Evolutionary conservation across 2,329 filamentous ascomycete genomes (phyloP), one percentile per base, ranked within the genome.

Genomic region (Lecanosticta acicola): DNA sequence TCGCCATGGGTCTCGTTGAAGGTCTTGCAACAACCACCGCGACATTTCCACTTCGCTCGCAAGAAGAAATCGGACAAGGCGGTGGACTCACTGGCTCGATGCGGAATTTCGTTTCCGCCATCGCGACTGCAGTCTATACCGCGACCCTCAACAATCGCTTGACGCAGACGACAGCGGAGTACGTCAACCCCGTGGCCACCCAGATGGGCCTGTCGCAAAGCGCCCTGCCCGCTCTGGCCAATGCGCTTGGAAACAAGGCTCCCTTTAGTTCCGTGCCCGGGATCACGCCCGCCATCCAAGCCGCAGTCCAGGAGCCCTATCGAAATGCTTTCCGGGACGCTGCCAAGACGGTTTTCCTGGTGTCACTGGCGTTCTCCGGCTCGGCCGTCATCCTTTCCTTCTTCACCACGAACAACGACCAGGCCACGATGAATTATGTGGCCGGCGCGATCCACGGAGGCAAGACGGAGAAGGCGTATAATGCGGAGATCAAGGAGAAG

Each of bases 1-100:
- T 53, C 34, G 51, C 55, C 3, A 55, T 57, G 33, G 57, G 57
- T 4, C 52, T 59, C 16, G 55, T 59, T 5, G 55, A 58, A 21
- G 49, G 51, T 9, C 51, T 56, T 32, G 53, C 56, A 3, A 57
- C 55, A 40, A 57, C 55, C 2, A 59, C 56, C 4, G 54, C 56
- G 2, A 57, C 55, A 13, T 59, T 59, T 43, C 56, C 56, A 17
- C 53, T 59, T 13, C 51, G 56, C 11, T 56, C 54, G 1, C 57
- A 59, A 43, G 55, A 59, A 36, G 55, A 59, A 39, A 58, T 59
- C 14, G 57, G 57, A 2, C 54, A 56, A 39, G 57, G 50, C 33
- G 54, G 54, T 19, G 57, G 55, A 14, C 48, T 59, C 20, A 50
- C 43, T 43, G 57, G 55, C 13, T 50, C 45, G 33, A 57, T 49